Conservation (phyloP, 495 filamentous ascomycete genomes). For the Apodospora peruviana region DNA sequence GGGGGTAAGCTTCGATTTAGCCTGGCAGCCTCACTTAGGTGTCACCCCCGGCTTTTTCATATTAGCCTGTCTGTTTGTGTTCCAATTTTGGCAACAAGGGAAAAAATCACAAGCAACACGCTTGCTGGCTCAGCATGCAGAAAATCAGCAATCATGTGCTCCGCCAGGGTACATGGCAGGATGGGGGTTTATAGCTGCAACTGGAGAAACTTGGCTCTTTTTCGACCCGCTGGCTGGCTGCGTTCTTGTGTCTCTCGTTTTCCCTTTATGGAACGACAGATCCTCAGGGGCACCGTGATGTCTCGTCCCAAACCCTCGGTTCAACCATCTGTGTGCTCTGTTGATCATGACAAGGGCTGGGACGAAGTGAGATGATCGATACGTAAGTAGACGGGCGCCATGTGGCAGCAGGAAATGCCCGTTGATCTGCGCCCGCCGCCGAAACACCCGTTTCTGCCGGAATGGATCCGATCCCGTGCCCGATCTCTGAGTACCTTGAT, state of each 20-base stretch:
- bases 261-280: background rate
- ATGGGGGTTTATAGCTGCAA: too few relatives aligned
- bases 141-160: background rate
- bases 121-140: background rate
- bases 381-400: too few relatives aligned
- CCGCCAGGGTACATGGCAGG: too few relatives aligned
- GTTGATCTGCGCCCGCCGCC: too few relatives aligned
- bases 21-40: background rate
- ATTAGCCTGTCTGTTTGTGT: background rate
- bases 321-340: background rate
- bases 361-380: too few relatives aligned
- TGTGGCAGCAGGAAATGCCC: too few relatives aligned
- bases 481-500: background rate
- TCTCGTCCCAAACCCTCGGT: background rate
- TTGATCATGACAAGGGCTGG: background rate
- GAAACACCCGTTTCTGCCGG: background rate
- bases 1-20: background rate
- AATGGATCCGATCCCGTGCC: background rate
- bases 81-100: conserved; percentile 2
- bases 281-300: background rate
- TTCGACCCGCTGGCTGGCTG: too few relatives aligned
- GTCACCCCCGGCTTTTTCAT: background rate
- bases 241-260: background rate
- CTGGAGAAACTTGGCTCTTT: too few relatives aligned
- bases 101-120: background rate